A percentile compares a stretch with the other conserved stretches of the same genome.
Evolutionary conservation across 2,329 filamentous ascomycete genomes (phyloP).

Genomic region (Talaromyces sp.): DNA sequence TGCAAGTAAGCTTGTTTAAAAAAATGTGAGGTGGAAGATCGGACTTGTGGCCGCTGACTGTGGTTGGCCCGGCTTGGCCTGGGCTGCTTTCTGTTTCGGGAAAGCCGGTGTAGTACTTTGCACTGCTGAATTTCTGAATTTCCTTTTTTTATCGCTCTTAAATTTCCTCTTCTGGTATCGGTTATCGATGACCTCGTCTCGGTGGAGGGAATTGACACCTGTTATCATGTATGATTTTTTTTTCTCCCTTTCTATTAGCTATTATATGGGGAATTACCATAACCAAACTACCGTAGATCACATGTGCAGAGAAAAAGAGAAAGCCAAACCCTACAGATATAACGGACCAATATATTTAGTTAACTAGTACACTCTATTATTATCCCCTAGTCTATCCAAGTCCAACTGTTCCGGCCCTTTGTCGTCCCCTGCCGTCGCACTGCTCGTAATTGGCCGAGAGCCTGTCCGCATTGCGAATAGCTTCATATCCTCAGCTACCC

Average conservation of each 20-base stretch:
- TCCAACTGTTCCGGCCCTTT: background rate
- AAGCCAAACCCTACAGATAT: too few species aligned
- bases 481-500: background rate
- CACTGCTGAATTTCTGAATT: background rate
- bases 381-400: too few species aligned
- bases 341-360: too few species aligned
- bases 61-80: background rate
- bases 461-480: background rate
- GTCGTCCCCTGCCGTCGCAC: background rate
- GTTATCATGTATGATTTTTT: background rate
- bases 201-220: too few species aligned
- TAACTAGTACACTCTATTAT: too few species aligned
- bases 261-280: too few species aligned
- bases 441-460: background rate
- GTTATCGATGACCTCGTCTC: background rate
- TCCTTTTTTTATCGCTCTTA: background rate
- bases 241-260: background rate
- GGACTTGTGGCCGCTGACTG: background rate
- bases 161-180: background rate
- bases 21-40: background rate
- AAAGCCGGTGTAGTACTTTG: conserved; percentile 3
- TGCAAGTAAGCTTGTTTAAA: background rate
- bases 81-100: conserved; percentile 7
- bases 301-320: too few species aligned
- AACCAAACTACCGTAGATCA: too few species aligned